These are phyloP conservation scores for Heterobasidion irregulare DNA, from an alignment of 1,284 basidiomycete genomes.

Conservation along the genomic window DNA sequence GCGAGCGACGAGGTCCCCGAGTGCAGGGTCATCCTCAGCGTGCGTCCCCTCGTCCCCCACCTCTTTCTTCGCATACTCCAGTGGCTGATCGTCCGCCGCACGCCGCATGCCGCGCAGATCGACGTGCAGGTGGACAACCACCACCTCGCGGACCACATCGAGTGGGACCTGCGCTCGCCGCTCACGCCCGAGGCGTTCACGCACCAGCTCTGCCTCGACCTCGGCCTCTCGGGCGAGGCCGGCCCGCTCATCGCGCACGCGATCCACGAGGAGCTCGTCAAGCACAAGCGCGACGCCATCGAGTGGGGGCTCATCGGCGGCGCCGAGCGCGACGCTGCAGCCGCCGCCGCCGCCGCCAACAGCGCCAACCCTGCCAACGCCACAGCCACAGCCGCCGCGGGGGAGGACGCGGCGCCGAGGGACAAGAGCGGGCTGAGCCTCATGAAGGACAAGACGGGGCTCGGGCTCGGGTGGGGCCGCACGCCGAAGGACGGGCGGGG, in stretches of 20 bases:
- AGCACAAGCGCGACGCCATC: slow-evolving; percentile 90
- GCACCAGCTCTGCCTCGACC: slow-evolving; percentile 72
- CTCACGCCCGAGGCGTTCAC: slow-evolving; percentile 89
- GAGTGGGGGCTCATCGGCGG: slow-evolving; percentile 84
- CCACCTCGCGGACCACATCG: slow-evolving; percentile 90
- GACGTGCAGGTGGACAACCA: slow-evolving; percentile 95
- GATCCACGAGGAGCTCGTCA: slow-evolving; percentile 89
- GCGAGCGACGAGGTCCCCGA: slow-evolving; percentile 62
- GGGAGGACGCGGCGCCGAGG: slow-evolving; percentile 22
- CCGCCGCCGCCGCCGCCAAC: not conserved
- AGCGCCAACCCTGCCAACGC: not conserved
- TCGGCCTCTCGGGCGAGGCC: slow-evolving; percentile 86
- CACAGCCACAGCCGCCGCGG: slow-evolving; percentile 3
- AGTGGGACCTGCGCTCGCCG: slow-evolving; percentile 94
- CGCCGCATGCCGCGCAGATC: slow-evolving; percentile 62
- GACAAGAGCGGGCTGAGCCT: slow-evolving; percentile 44
- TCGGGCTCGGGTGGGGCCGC: slow-evolving; percentile 56
- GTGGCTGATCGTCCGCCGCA: too few species aligned
- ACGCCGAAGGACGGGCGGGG: slow-evolving; percentile 67
- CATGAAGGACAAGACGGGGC: slow-evolving; percentile 72
- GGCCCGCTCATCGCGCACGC: slow-evolving; percentile 87
- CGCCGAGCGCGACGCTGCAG: slow-evolving; percentile 24
- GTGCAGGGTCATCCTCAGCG: slow-evolving; percentile 85
- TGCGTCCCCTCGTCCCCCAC: too few species aligned
- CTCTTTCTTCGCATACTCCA: too few species aligned